Evolutionary conservation across 768 basidiomycete species (phyloP), one percentile per base, ranked within the genome.

Genomic region (Boletus vermiculosoides): DNA sequence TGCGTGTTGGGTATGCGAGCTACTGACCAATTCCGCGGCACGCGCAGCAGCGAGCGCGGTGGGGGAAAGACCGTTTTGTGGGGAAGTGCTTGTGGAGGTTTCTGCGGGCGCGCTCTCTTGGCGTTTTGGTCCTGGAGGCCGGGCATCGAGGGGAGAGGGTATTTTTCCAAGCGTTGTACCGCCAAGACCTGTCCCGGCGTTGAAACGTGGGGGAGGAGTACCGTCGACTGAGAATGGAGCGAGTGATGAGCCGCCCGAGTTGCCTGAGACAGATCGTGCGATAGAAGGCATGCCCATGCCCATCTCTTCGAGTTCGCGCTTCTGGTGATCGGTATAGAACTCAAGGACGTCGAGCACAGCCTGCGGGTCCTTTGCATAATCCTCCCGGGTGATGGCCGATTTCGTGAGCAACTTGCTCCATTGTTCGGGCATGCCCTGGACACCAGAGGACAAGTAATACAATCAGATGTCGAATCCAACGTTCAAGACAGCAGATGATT

Each of bases 321-420:
- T 96, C 77, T 96, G 93, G 65, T 93, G 92, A 71, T 96, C 94
- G 13, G 95, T 98, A 73, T 98, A 99, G 76, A 98, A 99, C 69
- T 98, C 95, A 59, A 99, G 86, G 1, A 97, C 96, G 59, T 98
- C 96, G 18, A 98, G 81, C 15, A 99, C 96, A 1, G 96, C 96
- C 67, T 98, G 96, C 0, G 96, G 96, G 67, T 99, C 90, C 69
- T 90, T 91, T 5, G 92, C 94, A 56, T 98, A 97, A 73, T 99
- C 96, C 74, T 99, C 96, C 54, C 92, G 89, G 2, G 96, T 99
- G 73, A 99, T 97, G 34, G 94, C 94, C 4, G 93, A 95, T 68
- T 95, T 94, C 5, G 93, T 98, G 65, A 99, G 82, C n/a, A 99
- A 80, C 60, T 94, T 92, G 67, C 85, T 91, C 96, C 96, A 99